Conservation (phyloP, 1,284 basidiomycete genomes). For the Papiliotrema fonsecae region DNA sequence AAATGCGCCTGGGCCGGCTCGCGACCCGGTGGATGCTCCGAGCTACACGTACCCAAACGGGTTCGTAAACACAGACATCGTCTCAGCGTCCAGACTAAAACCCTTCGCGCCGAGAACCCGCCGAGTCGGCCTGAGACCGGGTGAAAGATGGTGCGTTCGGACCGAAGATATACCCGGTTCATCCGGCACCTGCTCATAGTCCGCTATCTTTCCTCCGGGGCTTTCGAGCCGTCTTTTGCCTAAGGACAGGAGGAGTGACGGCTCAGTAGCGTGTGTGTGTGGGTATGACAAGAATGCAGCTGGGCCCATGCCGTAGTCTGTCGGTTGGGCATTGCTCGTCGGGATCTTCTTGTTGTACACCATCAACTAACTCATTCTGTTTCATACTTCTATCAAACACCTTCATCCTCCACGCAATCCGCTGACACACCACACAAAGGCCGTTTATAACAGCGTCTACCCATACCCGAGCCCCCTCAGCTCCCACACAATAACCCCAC, state of each 20-base stretch:
- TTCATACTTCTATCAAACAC: not conserved
- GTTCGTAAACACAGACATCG: not conserved
- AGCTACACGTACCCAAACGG: not conserved
- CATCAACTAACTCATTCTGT: too few relatives aligned
- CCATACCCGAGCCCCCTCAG: not conserved
- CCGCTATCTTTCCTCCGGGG: not conserved
- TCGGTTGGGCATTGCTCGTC: not conserved
- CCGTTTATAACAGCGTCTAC: not conserved
- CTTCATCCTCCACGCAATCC: not conserved
- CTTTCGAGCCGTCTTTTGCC: not conserved
- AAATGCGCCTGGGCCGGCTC: too few relatives aligned
- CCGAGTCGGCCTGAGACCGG: not conserved
- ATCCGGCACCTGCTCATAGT: not conserved
- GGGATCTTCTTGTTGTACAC: too few relatives aligned
- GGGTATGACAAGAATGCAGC: too few relatives aligned
- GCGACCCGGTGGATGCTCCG: not conserved
- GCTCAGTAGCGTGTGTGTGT: too few relatives aligned
- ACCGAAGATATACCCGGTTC: not conserved
- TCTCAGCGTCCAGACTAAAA: not conserved
- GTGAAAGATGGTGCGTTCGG: not conserved
- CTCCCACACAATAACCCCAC: conserved; percentile 1
- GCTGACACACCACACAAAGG: not conserved
- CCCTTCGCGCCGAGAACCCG: not conserved
- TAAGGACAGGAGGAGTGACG: too few relatives aligned
- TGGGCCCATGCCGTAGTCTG: not conserved